Percentiles rank a stretch among this genome's conserved stretches.
Conservation (phyloP, 1,284 basidiomycete genomes). For the Pholiota adiposa region DNA sequence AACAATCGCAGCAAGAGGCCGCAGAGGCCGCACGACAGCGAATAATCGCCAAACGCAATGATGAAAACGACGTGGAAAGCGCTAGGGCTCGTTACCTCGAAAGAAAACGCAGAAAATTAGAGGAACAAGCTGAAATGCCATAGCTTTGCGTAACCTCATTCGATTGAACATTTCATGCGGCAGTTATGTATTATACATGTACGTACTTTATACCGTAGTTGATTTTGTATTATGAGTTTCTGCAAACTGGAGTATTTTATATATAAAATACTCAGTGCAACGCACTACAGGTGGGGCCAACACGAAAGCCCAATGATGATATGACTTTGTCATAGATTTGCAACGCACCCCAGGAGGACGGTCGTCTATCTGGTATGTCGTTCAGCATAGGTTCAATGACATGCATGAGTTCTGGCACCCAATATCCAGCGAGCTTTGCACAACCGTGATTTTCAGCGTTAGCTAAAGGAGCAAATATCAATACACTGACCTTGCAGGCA, state of each 20-base stretch:
- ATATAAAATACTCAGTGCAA: conserved; percentile 26
- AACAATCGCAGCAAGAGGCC: conserved; percentile 58
- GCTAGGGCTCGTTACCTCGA: conserved; percentile 80
- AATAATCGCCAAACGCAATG: conserved; percentile 69
- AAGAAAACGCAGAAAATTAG: conserved; percentile 78
- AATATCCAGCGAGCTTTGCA: conserved; percentile 54
- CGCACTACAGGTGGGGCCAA: conserved; percentile 30
- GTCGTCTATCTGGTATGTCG: conserved; percentile 52
- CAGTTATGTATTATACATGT: conserved; percentile 12
- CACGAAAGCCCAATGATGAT: conserved; percentile 38
- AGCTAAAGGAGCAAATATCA: background rate
- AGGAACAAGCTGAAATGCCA: conserved; percentile 36
- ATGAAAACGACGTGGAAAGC: conserved; percentile 68
- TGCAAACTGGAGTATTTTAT: too few relatives aligned
- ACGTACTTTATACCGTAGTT: conserved; percentile 16
- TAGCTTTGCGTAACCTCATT: conserved; percentile 3
- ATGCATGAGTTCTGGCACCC: conserved; percentile 58
- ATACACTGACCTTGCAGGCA: conserved; percentile 58
- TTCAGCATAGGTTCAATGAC: conserved; percentile 62
- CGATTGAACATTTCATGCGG: background rate
- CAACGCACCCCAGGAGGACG: conserved; percentile 51
- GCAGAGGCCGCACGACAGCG: conserved; percentile 64
- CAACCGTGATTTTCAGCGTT: background rate
- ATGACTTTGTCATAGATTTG: conserved; percentile 52
- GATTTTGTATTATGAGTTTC: conserved; percentile 2